Percentiles rank a stretch among this genome's conserved stretches.
phyloP scores from a whole-genome alignment of 371 early-diverging fungal genomes.

The Smittium culicis region DNA sequence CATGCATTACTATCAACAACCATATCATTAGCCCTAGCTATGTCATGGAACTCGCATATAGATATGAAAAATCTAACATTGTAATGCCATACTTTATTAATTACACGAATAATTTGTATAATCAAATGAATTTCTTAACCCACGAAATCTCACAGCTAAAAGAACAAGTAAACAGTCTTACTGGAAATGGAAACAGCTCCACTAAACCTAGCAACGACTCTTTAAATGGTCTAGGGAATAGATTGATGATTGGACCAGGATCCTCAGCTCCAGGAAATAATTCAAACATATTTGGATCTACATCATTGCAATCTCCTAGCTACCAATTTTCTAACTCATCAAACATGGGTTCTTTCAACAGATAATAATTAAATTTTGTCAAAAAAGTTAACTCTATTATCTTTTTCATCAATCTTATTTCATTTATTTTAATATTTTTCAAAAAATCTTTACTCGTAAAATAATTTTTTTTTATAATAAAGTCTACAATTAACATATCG shows the following conservation, averaged over 20 bases:
- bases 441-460: not conserved
- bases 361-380: not conserved
- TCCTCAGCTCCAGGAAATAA: not conserved
- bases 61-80: slow-evolving; percentile 70
- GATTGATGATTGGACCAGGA: slow-evolving; percentile 22
- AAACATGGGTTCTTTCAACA: not conserved
- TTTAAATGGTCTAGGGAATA: slow-evolving; percentile 27
- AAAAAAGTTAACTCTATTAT: not conserved
- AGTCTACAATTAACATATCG: no score
- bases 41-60: slow-evolving; percentile 88
- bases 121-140: slow-evolving; percentile 43
- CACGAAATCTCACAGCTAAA: slow-evolving; percentile 39
- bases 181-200: slow-evolving; percentile 8
- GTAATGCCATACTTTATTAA: slow-evolving; percentile 95
- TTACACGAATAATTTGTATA: slow-evolving; percentile 59
- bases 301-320: not conserved
- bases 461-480: not conserved
- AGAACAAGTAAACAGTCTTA: slow-evolving; percentile 31
- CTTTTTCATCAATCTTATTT: not conserved
- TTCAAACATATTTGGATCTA: not conserved
- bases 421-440: not conserved
- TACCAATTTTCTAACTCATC: not conserved
- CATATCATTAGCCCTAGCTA: slow-evolving; percentile 84
- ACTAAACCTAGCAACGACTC: slow-evolving; percentile 13
- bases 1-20: slow-evolving; percentile 82